Evolutionary conservation across 2,329 filamentous ascomycete genomes (phyloP).

Genomic region (Botryotinia globosa): DNA sequence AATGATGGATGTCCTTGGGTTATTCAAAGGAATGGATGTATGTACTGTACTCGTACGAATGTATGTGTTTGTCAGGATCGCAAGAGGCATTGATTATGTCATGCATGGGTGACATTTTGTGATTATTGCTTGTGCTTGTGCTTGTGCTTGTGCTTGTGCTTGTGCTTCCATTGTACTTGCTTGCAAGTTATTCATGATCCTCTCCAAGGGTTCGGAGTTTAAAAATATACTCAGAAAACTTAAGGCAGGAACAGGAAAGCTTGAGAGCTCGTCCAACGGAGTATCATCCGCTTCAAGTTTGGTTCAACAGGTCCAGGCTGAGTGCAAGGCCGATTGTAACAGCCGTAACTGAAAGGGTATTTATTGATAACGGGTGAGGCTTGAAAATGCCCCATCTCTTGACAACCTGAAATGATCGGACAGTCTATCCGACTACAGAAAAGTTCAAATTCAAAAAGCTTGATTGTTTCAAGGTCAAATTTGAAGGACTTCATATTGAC

Average conservation of each 20-base stretch:
- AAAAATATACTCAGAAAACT: not conserved
- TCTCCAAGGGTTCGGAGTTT: not conserved
- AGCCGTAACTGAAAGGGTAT: not conserved
- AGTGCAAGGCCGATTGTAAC: not conserved
- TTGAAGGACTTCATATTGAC: not conserved
- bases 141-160: not conserved
- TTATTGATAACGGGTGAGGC: not conserved
- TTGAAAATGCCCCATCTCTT: not conserved
- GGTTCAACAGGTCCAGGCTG: not conserved
- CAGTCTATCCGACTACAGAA: not conserved
- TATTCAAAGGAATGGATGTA: not conserved
- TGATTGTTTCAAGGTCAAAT: not conserved
- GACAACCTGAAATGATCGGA: not conserved
- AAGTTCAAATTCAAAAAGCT: not conserved
- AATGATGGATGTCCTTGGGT: not conserved
- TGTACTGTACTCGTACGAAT: too few species aligned
- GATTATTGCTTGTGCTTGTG: not conserved
- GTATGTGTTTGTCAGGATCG: not conserved
- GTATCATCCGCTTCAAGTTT: constrained; percentile 4
- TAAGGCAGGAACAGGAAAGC: not conserved
- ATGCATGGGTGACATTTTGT: too few species aligned
- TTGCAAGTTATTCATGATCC: not conserved
- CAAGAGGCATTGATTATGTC: not conserved
- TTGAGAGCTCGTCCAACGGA: not conserved
- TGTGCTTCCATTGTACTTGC: not conserved